Conservation (phyloP, 352 stramenopile species). For the Phytophthora sp. region DNA sequence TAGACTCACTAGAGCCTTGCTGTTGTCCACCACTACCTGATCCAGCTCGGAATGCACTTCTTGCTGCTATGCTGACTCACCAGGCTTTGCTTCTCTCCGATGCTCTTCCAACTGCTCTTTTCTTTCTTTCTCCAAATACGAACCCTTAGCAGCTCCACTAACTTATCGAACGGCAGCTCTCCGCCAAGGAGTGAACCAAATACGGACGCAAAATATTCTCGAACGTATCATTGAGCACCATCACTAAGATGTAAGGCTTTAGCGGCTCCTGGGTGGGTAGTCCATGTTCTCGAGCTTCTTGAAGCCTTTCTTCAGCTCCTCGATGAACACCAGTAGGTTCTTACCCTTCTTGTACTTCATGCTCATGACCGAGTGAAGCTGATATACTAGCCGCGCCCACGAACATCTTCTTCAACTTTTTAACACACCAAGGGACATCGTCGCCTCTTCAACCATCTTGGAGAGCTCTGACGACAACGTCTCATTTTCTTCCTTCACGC, state of each 20-base stretch:
- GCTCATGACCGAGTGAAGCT: background rate
- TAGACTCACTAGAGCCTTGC: too few relatives aligned
- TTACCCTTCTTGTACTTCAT: background rate
- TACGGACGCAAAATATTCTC: conserved; percentile 8
- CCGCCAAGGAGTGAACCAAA: conserved; percentile 2
- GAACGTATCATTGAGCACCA: conserved; percentile 2
- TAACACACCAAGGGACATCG: too few relatives aligned
- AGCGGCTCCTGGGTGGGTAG: background rate
- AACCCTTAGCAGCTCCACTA: background rate
- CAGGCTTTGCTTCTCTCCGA: background rate
- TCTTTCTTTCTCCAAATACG: conserved; percentile 5
- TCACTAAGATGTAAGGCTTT: conserved; percentile 1
- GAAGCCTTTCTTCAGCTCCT: background rate
- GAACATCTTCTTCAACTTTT: too few relatives aligned
- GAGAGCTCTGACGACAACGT: background rate
- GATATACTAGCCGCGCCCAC: too few relatives aligned
- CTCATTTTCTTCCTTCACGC: background rate
- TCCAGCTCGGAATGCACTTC: background rate
- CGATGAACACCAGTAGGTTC: conserved; percentile 1
- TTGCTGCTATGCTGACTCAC: conserved; percentile 1
- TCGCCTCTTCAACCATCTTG: too few relatives aligned
- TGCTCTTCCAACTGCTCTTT: background rate
- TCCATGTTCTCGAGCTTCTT: conserved; percentile 6
- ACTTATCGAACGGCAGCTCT: too few relatives aligned
- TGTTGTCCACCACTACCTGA: too few relatives aligned